Conservation (phyloP, 2,329 filamentous ascomycete species). For the Exophiala dermatitidis region DNA sequence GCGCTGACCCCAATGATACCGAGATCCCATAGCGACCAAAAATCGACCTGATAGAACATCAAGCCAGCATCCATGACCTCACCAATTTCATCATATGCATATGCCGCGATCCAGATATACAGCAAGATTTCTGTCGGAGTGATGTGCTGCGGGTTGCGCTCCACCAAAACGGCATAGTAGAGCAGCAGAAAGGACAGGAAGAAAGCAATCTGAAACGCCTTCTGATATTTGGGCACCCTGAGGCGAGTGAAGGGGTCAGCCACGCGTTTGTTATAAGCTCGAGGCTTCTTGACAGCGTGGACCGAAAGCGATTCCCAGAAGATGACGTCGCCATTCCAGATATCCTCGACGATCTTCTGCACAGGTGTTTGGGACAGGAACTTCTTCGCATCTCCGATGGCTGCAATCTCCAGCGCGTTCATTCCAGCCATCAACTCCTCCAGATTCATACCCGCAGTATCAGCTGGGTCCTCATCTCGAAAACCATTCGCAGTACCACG, state of each 20-base stretch:
- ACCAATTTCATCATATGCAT: constrained; percentile 79
- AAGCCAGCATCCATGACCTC: constrained; percentile 81
- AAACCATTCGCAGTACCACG: constrained; percentile 7
- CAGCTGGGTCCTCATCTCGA: constrained; percentile 3
- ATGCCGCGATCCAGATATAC: constrained; percentile 80
- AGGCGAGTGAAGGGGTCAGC: constrained; percentile 68
- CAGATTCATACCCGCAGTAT: constrained; percentile 45
- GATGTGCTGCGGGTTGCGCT: constrained; percentile 59
- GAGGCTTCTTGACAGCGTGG: constrained; percentile 65
- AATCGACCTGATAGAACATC: constrained; percentile 74
- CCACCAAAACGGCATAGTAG: constrained; percentile 80
- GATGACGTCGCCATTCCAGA: constrained; percentile 79
- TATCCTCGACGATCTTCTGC: constrained; percentile 73
- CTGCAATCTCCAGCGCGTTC: constrained; percentile 81
- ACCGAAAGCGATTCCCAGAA: constrained; percentile 78
- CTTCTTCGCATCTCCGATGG: constrained; percentile 72
- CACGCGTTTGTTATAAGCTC: constrained; percentile 62
- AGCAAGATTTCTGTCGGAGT: constrained; percentile 64
- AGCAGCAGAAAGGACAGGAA: constrained; percentile 68
- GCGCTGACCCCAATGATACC: constrained; percentile 67
- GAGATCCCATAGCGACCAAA: constrained; percentile 70
- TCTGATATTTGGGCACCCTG: constrained; percentile 75
- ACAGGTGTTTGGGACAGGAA: constrained; percentile 75
- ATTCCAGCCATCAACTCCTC: constrained; percentile 68
- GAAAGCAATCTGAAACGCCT: constrained; percentile 75